phyloP scores from a whole-genome alignment of 768 basidiomycete genomes.

The Trametes cinnabarina region DNA sequence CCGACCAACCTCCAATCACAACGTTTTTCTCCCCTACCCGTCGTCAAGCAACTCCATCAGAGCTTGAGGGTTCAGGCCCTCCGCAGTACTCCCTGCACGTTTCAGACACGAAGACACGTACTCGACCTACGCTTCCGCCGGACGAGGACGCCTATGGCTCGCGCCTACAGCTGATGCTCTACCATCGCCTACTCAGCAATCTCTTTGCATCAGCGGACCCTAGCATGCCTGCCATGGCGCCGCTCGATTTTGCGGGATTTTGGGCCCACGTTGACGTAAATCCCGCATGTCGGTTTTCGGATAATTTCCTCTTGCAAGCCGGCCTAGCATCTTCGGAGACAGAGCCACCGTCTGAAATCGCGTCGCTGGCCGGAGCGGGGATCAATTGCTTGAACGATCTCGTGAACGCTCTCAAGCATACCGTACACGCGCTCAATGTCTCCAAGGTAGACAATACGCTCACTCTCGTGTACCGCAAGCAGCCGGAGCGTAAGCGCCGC shows the following conservation, averaged over 20 bases:
- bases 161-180: conserved; percentile 75
- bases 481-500: conserved; percentile 5
- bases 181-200: conserved; percentile 59
- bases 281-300: conserved; percentile 46
- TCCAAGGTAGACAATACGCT: conserved; percentile 40
- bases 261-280: conserved; percentile 51
- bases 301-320: conserved; percentile 40
- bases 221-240: neutral
- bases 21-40: conserved; percentile 21
- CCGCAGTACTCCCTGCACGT: conserved; percentile 39
- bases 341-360: neutral
- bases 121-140: conserved; percentile 46
- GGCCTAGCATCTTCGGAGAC: conserved; percentile 15
- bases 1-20: conserved; percentile 21
- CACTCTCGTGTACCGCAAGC: conserved; percentile 50
- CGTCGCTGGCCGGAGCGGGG: neutral
- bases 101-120: conserved; percentile 72
- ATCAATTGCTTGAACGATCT: conserved; percentile 32
- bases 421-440: conserved; percentile 25
- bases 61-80: neutral
- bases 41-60: neutral
- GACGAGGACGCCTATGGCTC: conserved; percentile 58
- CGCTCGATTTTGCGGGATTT: conserved; percentile 50
- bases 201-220: conserved; percentile 39
- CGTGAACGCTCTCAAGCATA: conserved; percentile 32